Percentiles rank a stretch among this genome's conserved stretches.
Conservation (phyloP, 306 rosid genomes). For the Pachyrhizus erosus region DNA sequence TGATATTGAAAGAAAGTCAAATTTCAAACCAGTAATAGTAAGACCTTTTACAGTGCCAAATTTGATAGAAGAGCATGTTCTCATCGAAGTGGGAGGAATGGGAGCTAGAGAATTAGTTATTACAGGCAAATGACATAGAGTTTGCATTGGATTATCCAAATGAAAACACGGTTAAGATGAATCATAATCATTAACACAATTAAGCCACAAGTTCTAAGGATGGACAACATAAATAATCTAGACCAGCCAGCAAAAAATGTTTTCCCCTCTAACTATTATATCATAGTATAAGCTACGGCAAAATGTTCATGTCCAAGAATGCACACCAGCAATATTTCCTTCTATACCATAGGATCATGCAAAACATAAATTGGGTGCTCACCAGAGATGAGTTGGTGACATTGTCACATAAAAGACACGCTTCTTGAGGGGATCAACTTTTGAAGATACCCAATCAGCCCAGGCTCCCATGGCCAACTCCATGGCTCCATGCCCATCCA, state of each 20-base stretch:
- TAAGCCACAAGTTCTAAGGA: constrained; percentile 19
- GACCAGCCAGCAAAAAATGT: not conserved
- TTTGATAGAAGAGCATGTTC: not conserved
- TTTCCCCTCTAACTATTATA: not conserved
- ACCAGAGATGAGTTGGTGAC: constrained; percentile 99
- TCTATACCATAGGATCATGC: not conserved
- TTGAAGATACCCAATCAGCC: constrained; percentile 92
- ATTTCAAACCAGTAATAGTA: not conserved
- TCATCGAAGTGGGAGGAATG: not conserved
- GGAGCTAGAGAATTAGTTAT: not conserved
- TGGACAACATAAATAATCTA: constrained; percentile 8
- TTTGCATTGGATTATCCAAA: not conserved
- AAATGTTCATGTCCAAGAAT: constrained; percentile 31
- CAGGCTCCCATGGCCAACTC: constrained; percentile 94
- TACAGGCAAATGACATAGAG: not conserved
- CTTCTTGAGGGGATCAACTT: constrained; percentile 72
- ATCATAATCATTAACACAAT: constrained; percentile 6
- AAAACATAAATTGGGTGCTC: constrained; percentile 35
- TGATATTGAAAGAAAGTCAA: not conserved
- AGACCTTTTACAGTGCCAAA: not conserved
- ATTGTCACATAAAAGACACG: constrained; percentile 81
- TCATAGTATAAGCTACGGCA: constrained; percentile 11
- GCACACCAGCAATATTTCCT: constrained; percentile 9
- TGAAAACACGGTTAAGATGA: no score
- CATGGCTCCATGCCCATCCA: constrained; percentile 81